Evolutionary conservation across 176 grass and related monocot genomes (phyloP).

Genomic region (Leersia perrieri): DNA sequence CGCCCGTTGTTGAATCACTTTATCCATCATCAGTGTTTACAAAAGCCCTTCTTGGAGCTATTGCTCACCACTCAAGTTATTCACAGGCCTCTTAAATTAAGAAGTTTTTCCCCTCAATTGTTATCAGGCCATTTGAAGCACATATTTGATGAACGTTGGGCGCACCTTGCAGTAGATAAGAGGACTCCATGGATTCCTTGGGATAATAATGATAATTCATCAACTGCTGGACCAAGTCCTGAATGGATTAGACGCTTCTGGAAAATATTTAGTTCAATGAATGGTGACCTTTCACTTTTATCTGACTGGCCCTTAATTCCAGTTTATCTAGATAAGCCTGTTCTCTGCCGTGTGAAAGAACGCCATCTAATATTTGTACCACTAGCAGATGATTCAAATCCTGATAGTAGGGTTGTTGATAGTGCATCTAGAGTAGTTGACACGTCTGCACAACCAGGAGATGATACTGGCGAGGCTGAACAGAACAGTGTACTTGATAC

Average conservation of each 20-base stretch:
- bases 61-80: slow-evolving; percentile 75
- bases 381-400: slow-evolving; percentile 47
- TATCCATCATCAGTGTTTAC: slow-evolving; percentile 83
- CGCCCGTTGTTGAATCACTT: slow-evolving; percentile 65
- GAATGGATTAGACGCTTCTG: slow-evolving; percentile 94
- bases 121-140: slow-evolving; percentile 73
- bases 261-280: slow-evolving; percentile 64
- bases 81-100: slow-evolving; percentile 75
- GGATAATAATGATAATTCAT: slow-evolving; percentile 54
- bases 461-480: slow-evolving; percentile 34
- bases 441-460: not conserved
- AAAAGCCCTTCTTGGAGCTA: slow-evolving; percentile 66
- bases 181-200: slow-evolving; percentile 72
- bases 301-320: slow-evolving; percentile 94
- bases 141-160: slow-evolving; percentile 66
- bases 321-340: slow-evolving; percentile 62
- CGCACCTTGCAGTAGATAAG: slow-evolving; percentile 39
- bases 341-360: slow-evolving; percentile 76
- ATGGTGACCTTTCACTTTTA: slow-evolving; percentile 76
- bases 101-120: slow-evolving; percentile 69
- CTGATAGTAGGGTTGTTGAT: slow-evolving; percentile 29
- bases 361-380: slow-evolving; percentile 78
- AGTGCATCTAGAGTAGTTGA: slow-evolving; percentile 28
- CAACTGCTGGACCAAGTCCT: slow-evolving; percentile 51
- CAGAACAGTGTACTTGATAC: slow-evolving; percentile 50